A percentile compares a stretch with the other conserved stretches of the same genome.
These are phyloP conservation scores for Ganoderma sp. DNA, from an alignment of 1,284 basidiomycete genomes.

Conservation along the genomic window DNA sequence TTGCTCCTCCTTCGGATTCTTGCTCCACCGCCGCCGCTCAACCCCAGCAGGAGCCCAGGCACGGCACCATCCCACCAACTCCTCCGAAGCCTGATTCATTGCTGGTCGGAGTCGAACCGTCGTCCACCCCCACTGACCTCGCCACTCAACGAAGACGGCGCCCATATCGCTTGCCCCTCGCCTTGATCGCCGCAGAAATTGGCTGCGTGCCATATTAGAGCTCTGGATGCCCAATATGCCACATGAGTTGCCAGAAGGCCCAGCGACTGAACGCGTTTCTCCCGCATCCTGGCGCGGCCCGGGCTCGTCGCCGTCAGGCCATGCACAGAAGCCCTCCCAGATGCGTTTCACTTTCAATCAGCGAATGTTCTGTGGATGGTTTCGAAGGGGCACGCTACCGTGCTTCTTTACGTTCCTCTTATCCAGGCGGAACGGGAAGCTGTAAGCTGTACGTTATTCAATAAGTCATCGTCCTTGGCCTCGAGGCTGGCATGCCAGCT, in stretches of 20 bases:
- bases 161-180: constrained; percentile 1
- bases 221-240: neutral
- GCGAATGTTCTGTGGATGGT: neutral
- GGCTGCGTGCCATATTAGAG: neutral
- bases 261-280: neutral
- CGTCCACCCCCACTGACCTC: neutral
- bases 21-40: too few species aligned
- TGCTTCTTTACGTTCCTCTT: neutral
- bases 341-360: neutral
- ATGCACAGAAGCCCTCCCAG: neutral
- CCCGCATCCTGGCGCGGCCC: neutral
- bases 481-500: neutral
- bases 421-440: neutral
- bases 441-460: neutral
- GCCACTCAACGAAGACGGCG: neutral
- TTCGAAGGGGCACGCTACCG: neutral
- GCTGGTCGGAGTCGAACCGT: neutral
- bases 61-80: neutral
- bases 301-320: constrained; percentile 1
- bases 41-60: neutral
- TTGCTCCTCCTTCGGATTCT: neutral
- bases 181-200: neutral
- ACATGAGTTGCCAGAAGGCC: neutral
- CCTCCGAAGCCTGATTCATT: constrained; percentile 2
- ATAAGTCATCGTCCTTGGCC: neutral